Base-by-base conservation (phyloP, 306 rosid species). In the Urtica urens region DNA sequence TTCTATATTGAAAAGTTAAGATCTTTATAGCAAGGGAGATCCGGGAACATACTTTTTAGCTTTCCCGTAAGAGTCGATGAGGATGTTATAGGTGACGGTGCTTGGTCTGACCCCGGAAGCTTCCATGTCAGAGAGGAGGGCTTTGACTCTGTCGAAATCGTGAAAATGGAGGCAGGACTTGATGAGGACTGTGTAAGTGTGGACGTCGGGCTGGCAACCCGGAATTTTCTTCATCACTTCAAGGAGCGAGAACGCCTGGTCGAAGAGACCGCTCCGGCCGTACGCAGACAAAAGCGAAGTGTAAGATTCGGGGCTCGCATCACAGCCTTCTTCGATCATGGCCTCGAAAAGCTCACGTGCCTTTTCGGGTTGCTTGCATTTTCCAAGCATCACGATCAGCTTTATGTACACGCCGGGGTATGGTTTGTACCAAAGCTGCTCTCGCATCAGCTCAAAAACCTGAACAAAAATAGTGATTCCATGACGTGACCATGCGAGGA, bases 361-460 rank as follows among this genome's bases (percentile, higher is more conserved):
- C 53, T 81, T 90, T 62, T 77, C 79, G 15, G 93, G 95, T 72
- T 79, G 93, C 72, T 75, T 79, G 67, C 97, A 90, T 71, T 84
- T 88, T 43, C 97, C 95, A 66, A 88, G 95, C 92, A 90, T 84
- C 57, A 90, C 93, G 39, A 90, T 84, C 37, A 84, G 68, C 74
- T 81, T 90, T 39, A 81, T 63, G 68, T 81, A 90, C 50, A 90
- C 55, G 66, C 82, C 86, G 28, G 84, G 3, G 38, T 74, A 57
- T 42, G 95, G 93, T 51, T 69, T 78, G 66, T 84, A 90, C 97
- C 97, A 90, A 20, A 81, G 57, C 68, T 84, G 97, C 70, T 90
- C 84, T n/a, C 66, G 81, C 23, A 84, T 65, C 37, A 84, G 68
- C 49, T 77, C 93, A 66, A 90, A 84, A 72, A 81, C 77, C 92